A percentile compares a stretch with the other conserved stretches of the same genome.
phyloP scores from a whole-genome alignment of 768 basidiomycete species.

The Scleroderma bovista region DNA sequence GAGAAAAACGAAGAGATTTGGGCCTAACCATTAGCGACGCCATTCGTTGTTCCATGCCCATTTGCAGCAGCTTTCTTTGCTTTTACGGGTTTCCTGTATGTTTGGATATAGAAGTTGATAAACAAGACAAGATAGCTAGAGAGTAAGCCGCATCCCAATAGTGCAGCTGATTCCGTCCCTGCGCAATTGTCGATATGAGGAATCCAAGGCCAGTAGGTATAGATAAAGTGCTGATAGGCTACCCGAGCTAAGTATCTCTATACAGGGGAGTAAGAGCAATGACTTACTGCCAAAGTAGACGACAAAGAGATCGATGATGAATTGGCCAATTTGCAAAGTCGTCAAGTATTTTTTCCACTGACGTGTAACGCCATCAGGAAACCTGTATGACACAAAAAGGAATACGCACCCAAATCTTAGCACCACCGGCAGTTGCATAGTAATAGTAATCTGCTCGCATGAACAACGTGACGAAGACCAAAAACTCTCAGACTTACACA shows the following conservation, averaged over 20 bases:
- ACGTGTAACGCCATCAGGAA: slow-evolving; percentile 1
- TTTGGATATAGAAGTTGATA: slow-evolving; percentile 90
- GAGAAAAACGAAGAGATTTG: neutral
- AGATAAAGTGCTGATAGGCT: slow-evolving; percentile 81
- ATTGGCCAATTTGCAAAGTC: slow-evolving; percentile 94
- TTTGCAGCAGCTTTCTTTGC: slow-evolving; percentile 30
- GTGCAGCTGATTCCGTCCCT: slow-evolving; percentile 81
- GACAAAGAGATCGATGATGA: slow-evolving; percentile 83
- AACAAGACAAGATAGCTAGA: slow-evolving; percentile 91
- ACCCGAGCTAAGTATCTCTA: slow-evolving; percentile 7
- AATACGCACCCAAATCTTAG: slow-evolving; percentile 85
- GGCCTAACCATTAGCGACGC: slow-evolving; percentile 22
- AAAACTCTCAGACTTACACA: slow-evolving; percentile 62
- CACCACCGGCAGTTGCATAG: slow-evolving; percentile 95
- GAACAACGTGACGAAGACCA: neutral
- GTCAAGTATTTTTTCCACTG: slow-evolving; percentile 99
- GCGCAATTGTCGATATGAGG: slow-evolving; percentile 81
- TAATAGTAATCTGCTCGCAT: slow-evolving; percentile 86
- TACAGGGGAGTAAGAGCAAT: neutral
- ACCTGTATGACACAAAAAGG: neutral
- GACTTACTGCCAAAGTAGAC: slow-evolving; percentile 94
- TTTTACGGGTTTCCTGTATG: slow-evolving; percentile 63
- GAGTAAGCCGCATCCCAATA: slow-evolving; percentile 85
- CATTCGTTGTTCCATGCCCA: slow-evolving; percentile 43
- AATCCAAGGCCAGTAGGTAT: slow-evolving; percentile 52